Evolutionary conservation across 192 early-diverging fungal species (phyloP).

Genomic region (Coemansia reversa): DNA sequence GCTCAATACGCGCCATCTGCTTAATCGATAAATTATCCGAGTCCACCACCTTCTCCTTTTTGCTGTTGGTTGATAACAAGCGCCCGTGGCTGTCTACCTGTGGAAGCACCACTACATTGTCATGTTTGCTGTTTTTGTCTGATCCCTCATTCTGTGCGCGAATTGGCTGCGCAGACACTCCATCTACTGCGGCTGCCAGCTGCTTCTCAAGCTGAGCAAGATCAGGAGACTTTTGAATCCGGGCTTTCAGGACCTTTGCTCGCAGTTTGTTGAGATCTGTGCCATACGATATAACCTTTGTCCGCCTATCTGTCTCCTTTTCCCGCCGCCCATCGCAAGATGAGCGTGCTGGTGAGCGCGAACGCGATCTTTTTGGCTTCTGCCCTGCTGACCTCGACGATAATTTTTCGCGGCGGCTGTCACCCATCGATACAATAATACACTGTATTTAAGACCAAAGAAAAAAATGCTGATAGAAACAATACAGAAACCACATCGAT

Average conservation of each 20-base stretch:
- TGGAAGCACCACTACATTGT: constrained; percentile 36
- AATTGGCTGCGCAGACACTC: constrained; percentile 2
- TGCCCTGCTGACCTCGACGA: too few species aligned
- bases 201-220: constrained; percentile 66
- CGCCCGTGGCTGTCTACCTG: constrained; percentile 42
- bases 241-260: constrained; percentile 78
- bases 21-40: constrained; percentile 2
- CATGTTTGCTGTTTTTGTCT: neutral
- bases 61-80: constrained; percentile 2
- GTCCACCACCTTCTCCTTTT: constrained; percentile 20
- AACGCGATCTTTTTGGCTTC: too few species aligned
- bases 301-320: neutral
- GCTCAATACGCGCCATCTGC: constrained; percentile 35
- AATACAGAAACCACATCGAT: too few species aligned
- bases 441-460: too few species aligned
- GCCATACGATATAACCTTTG: constrained; percentile 8
- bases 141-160: too few species aligned
- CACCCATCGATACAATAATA: too few species aligned
- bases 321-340: neutral
- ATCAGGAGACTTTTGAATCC: constrained; percentile 65
- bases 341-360: too few species aligned
- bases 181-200: constrained; percentile 62
- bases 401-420: too few species aligned
- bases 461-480: too few species aligned
- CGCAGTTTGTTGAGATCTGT: constrained; percentile 82